Conservation (phyloP, 352 stramenopile species). For the Halophytophthora polymorphica region DNA sequence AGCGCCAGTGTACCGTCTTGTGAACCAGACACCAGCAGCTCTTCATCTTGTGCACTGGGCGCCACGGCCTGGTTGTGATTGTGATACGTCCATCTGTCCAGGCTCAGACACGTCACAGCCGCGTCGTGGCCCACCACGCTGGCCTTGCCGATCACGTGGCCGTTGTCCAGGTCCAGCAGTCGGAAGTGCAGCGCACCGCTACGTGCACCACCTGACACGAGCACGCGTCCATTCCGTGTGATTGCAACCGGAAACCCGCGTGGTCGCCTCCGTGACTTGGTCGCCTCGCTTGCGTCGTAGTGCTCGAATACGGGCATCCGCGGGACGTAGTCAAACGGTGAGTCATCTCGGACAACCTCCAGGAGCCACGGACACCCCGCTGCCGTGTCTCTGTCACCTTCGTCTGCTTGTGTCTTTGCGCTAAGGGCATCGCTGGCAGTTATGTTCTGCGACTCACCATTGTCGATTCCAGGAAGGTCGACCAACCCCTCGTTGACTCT, state of each 20-base stretch:
- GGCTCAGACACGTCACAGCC: constrained; percentile 65
- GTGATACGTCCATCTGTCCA: constrained; percentile 61
- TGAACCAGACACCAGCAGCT: constrained; percentile 71
- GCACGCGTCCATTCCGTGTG: constrained; percentile 66
- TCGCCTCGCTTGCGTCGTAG: constrained; percentile 14
- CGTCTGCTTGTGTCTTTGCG: constrained; percentile 4
- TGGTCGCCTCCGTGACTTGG: constrained; percentile 2
- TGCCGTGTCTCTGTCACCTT: constrained; percentile 5
- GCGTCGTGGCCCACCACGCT: constrained; percentile 74
- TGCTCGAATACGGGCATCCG: constrained; percentile 74
- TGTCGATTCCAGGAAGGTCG: too few relatives aligned
- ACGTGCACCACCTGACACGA: constrained; percentile 67
- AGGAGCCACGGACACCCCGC: constrained; percentile 65
- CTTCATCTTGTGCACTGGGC: constrained; percentile 53
- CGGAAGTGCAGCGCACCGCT: constrained; percentile 77
- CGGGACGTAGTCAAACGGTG: constrained; percentile 78
- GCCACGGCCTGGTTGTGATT: constrained; percentile 22
- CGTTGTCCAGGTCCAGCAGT: constrained; percentile 76
- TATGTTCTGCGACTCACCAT: too few relatives aligned
- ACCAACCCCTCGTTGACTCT: too few relatives aligned
- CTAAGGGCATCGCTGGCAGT: neutral
- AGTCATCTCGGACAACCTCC: constrained; percentile 64
- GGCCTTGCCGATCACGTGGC: constrained; percentile 76
- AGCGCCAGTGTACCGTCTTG: constrained; percentile 64
- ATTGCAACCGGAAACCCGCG: constrained; percentile 55